A percentile compares a stretch with the other conserved stretches of the same genome.
phyloP scores from a whole-genome alignment of 306 rosid genomes.

The Ammopiptanthus mongolicus region DNA sequence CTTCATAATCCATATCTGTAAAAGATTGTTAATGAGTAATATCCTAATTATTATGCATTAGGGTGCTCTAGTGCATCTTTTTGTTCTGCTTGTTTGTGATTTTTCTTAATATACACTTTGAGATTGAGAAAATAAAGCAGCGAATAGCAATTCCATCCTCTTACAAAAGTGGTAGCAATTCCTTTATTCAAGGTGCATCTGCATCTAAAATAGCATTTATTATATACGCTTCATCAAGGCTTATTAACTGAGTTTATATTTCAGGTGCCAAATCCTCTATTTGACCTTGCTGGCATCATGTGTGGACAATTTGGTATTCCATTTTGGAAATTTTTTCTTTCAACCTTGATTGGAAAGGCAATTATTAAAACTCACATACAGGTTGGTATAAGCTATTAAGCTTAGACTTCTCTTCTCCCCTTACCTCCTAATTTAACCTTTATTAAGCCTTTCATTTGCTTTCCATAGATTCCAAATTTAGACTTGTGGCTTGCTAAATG shows the following conservation, averaged over 20 bases:
- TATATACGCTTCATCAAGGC: background rate
- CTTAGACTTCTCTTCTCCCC: background rate
- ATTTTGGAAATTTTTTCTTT: slow-evolving; percentile 81
- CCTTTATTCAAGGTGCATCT: slow-evolving; percentile 4
- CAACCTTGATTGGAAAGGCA: slow-evolving; percentile 94
- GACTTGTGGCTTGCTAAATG: background rate
- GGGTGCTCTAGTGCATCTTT: background rate
- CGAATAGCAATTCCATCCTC: background rate
- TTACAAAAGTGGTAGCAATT: background rate
- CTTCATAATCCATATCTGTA: background rate
- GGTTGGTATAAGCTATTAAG: slow-evolving; percentile 40
- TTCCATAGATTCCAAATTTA: background rate
- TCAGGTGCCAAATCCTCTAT: slow-evolving; percentile 97
- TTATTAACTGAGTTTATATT: slow-evolving; percentile 22
- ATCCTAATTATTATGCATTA: background rate
- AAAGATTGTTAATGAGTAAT: background rate
- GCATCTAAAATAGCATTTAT: background rate
- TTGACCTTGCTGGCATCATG: slow-evolving; percentile 99
- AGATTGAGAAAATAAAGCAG: background rate
- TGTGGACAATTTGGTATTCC: slow-evolving; percentile 97
- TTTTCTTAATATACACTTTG: background rate
- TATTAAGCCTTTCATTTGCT: background rate
- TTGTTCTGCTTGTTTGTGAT: background rate
- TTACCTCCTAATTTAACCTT: background rate
- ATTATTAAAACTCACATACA: slow-evolving; percentile 92